Base-by-base conservation (phyloP, 1,284 basidiomycete species). In the Ganoderma sinense region DNA sequence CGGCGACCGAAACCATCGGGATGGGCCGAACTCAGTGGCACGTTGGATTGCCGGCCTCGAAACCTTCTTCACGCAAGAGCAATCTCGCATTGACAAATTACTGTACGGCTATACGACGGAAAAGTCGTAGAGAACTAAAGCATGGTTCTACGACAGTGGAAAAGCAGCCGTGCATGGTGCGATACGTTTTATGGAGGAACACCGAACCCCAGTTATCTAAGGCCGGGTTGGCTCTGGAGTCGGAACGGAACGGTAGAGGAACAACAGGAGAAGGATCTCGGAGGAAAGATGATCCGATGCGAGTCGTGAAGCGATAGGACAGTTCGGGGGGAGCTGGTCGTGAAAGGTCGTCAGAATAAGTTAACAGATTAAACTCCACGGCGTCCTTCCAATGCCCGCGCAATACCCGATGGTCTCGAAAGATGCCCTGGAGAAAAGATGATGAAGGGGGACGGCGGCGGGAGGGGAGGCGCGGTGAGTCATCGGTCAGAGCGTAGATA, bases 281-380 rank as follows among this genome's bases (percentile, higher is more conserved):
- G 31, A 31, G 39, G 23, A 61, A 13, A 13, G 16, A 14, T 2
- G 26, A 58, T n/a, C 18, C 31, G 10, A 20, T n/a, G 33, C 33
- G 33, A n/a, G 31, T 56, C 55, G 31, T 33, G 55, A 61, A 41
- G 26, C n/a, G 59, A 31, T 29, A 43, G 48, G 36, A 55, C 58
- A 36, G 5, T 20, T 60, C 26, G 31, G 53, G 40, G 31, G 18
- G 2, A 20, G 43, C 33, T 48, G 48, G 59, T 71, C 69, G n/a
- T 73, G 39, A 69, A 51, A 67, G 33, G 68, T 69, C 67, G 48
- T 71, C 40, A 68, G 29, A 60, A 69, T 71, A 73, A 70, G 16
- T 68, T 69, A 73, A 55, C 64, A 16, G 29, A 60, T 26, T 53
- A 56, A 41, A n/a, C 59, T 63, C 31, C 33, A 59, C 20, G 31